Conservation (phyloP, 257 asterid genomes). For the Lantana camara region DNA sequence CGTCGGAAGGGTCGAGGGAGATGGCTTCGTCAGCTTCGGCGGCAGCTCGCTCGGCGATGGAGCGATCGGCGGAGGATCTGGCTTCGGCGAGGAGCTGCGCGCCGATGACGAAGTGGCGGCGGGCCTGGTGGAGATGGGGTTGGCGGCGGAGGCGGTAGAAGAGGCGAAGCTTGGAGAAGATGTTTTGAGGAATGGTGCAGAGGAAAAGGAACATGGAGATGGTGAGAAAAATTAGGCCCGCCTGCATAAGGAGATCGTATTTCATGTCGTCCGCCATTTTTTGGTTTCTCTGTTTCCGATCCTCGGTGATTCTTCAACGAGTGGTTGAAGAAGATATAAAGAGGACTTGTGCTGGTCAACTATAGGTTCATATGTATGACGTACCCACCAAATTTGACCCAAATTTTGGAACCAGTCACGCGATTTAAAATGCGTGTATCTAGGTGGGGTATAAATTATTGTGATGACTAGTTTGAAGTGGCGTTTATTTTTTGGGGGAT, state of each 20-base stretch:
- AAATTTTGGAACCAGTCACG: too few relatives aligned
- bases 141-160: slow-evolving; percentile 35
- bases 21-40: slow-evolving; percentile 66
- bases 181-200: slow-evolving; percentile 53
- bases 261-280: slow-evolving; percentile 36
- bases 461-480: too few relatives aligned
- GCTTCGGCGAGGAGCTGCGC: slow-evolving; percentile 72
- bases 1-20: slow-evolving; percentile 57
- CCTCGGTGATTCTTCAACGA: background rate
- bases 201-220: slow-evolving; percentile 48
- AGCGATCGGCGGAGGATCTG: slow-evolving; percentile 32
- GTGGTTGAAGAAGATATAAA: background rate
- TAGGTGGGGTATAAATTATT: too few relatives aligned
- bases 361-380: too few relatives aligned
- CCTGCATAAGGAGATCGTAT: slow-evolving; percentile 61
- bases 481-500: too few relatives aligned
- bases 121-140: slow-evolving; percentile 52
- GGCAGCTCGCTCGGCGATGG: slow-evolving; percentile 49
- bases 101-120: slow-evolving; percentile 73
- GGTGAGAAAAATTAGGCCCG: slow-evolving; percentile 24
- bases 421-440: too few relatives aligned
- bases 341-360: background rate
- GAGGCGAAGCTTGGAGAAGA: slow-evolving; percentile 56
- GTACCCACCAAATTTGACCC: background rate
- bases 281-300: too few relatives aligned